Base-by-base conservation (phyloP, 2,329 filamentous ascomycete species). In the Chaetomium strumarium region DNA sequence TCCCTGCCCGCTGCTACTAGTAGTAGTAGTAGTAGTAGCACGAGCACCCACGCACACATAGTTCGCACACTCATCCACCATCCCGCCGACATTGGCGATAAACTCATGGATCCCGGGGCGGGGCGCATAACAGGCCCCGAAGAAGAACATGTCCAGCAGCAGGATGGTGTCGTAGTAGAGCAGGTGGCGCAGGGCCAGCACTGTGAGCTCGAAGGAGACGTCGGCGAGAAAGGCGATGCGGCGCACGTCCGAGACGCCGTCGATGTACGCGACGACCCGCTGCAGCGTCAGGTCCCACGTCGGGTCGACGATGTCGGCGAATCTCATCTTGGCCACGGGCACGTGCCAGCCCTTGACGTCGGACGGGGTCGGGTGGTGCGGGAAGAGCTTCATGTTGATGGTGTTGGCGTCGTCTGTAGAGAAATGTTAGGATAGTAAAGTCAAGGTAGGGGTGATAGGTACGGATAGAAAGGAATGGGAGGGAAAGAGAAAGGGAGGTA, bases 341-440 rank as follows among this genome's bases (percentile, higher is more conserved):
- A 99, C 93, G 64, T 97, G 90, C 85, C 89, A 96, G 43, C 87
- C 82, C 63, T 86, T 84, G 51, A 97, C 85, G 3, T 83, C 77
- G 0, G 89, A 84, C 2, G 91, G 91, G 14, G 84, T 81, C 1
- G 83, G 77, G 63, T 92, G 86, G 43, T 88, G 84, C 0, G 90
- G 90, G 68, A 96, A 96, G 46, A 96, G 81, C 71, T 96, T 96
- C 78, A 96, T 88, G 70, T 96, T 96, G 69, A 96, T 84, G 0
- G 90, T 96, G 68, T 96, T 96, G 55, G 90, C 84, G 60, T 95
- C 90, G 68, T 96, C 90, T 90, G 50, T 20, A n/a, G 14, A 10
- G 34, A 24, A 14, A 8, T 34, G 19, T 16, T 31, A 30, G 19
- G n/a, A n/a, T n/a, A n/a, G 20, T 48, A 63, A 36, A 29, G 58